Evolutionary conservation across 768 basidiomycete species (phyloP).

Genomic region (Neoboletus magnificus): DNA sequence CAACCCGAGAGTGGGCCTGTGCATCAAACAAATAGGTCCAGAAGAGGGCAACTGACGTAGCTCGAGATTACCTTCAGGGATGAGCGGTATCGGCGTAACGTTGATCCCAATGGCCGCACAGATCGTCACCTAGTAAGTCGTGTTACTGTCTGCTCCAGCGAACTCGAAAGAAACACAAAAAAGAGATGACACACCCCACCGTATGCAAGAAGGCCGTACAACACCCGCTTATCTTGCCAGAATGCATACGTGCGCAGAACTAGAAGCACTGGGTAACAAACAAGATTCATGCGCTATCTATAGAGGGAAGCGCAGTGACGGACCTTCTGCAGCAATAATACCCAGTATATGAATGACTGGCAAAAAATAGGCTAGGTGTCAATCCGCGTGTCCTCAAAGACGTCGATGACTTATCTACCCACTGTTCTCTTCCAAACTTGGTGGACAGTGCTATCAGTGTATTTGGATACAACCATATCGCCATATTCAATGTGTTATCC

Average conservation of each 20-base stretch:
- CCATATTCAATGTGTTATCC: neutral
- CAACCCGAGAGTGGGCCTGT: constrained; percentile 1
- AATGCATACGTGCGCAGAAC: constrained; percentile 20
- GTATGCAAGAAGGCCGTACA: constrained; percentile 13
- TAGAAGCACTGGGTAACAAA: constrained; percentile 9
- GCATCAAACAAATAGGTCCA: neutral
- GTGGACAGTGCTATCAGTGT: neutral
- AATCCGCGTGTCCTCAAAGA: neutral
- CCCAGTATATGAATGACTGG: constrained; percentile 7
- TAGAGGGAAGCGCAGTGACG: neutral
- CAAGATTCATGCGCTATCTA: neutral
- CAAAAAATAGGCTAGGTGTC: neutral
- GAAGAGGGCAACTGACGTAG: neutral
- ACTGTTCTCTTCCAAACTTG: constrained; percentile 5
- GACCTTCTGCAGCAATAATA: constrained; percentile 13
- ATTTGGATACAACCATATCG: neutral
- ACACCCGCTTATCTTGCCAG: constrained; percentile 13
- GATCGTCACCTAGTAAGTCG: constrained; percentile 2
- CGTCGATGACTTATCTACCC: neutral
- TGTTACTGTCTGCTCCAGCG: neutral
- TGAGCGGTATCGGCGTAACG: constrained; percentile 1
- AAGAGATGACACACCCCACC: constrained; percentile 2
- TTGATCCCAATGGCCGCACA: constrained; percentile 4
- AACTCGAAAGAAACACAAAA: neutral
- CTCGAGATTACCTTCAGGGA: neutral